phyloP scores from a whole-genome alignment of 257 asterid genomes.

The Solanum chiquidenum region DNA sequence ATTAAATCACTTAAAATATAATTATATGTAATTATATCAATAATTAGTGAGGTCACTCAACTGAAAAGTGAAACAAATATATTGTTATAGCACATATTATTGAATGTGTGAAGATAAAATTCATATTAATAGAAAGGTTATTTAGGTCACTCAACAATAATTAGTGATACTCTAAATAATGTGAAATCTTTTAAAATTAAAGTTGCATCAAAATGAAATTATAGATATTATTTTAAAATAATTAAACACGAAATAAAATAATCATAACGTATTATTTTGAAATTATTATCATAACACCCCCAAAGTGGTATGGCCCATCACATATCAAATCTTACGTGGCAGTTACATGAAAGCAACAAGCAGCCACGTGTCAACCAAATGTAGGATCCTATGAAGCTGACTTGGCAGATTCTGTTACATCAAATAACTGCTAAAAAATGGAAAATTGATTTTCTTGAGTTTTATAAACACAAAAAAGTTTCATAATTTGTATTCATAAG shows the following conservation, averaged over 20 bases:
- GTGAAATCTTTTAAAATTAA: no score
- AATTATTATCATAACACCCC: background rate
- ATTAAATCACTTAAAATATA: background rate
- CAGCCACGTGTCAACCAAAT: slow-evolving; percentile 11
- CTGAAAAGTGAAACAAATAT: background rate
- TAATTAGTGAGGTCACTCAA: background rate
- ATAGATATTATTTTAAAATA: no score
- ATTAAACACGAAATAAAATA: rapidly evolving
- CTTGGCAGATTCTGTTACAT: slow-evolving; percentile 15
- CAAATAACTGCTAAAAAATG: background rate
- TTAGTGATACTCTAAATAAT: background rate
- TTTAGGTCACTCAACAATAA: no score
- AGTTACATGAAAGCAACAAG: background rate
- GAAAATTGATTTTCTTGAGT: slow-evolving; percentile 12
- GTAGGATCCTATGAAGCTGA: slow-evolving; percentile 8
- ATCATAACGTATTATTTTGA: background rate
- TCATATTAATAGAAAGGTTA: background rate
- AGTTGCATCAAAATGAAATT: background rate
- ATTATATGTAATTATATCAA: no score
- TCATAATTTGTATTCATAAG: background rate
- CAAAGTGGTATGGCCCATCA: background rate
- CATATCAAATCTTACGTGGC: background rate
- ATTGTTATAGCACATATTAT: background rate
- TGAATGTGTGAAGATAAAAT: no score
- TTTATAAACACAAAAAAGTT: background rate